phyloP scores from a whole-genome alignment of 139 green algal genomes.

The Nannochloris sp. region DNA sequence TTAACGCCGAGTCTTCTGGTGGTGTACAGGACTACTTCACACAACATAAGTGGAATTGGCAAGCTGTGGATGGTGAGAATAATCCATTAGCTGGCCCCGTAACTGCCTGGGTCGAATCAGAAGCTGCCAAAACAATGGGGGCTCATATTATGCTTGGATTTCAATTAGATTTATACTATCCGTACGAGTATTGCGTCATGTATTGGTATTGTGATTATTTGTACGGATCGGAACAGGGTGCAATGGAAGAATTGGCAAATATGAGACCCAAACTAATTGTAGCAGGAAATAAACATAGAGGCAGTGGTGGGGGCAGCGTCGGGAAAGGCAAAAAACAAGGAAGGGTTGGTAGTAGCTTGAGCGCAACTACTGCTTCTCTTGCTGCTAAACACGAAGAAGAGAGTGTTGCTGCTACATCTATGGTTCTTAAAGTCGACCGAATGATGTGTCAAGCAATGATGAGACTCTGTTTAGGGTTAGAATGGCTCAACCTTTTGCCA shows the following conservation, averaged over 20 bases:
- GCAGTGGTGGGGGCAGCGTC: conserved; percentile 3
- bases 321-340: too few species aligned
- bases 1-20: conserved; percentile 44
- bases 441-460: conserved; percentile 41
- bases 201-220: conserved; percentile 64
- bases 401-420: background rate
- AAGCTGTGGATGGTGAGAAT: background rate
- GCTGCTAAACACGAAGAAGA: background rate
- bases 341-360: background rate
- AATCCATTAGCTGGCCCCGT: conserved; percentile 38
- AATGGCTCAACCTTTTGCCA: conserved; percentile 7
- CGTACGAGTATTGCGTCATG: conserved; percentile 58
- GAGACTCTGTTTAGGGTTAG: conserved; percentile 29
- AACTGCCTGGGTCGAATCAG: conserved; percentile 59
- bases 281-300: background rate
- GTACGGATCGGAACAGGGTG: conserved; percentile 5
- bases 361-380: background rate
- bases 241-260: background rate
- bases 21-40: conserved; percentile 24
- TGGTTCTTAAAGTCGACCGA: conserved; percentile 12
- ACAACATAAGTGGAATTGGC: conserved; percentile 27
- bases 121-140: conserved; percentile 41
- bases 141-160: conserved; percentile 72
- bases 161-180: conserved; percentile 70
- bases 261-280: background rate